These are phyloP conservation scores for Hevea brasiliensis DNA, from an alignment of 345 rosid genomes.

Conservation along the genomic window DNA sequence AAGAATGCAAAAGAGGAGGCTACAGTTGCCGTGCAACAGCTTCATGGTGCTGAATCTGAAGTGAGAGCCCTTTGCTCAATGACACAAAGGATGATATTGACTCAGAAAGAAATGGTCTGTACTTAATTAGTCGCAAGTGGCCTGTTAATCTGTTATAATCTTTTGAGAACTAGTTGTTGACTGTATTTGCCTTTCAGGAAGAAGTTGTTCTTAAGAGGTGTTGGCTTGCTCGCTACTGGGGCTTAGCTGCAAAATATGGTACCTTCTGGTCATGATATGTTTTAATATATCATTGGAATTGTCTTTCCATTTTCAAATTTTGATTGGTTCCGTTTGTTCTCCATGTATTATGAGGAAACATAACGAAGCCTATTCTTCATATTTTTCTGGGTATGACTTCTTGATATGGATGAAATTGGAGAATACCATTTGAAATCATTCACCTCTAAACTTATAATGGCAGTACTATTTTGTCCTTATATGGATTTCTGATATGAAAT, in stretches of 20 bases:
- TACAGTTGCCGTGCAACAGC: conserved; percentile 23
- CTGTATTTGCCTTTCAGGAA: conserved; percentile 61
- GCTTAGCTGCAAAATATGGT: conserved; percentile 89
- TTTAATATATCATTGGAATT: conserved; percentile 5
- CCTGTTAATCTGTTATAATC: not conserved
- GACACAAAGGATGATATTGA: conserved; percentile 40
- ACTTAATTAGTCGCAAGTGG: not conserved
- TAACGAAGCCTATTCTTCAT: not conserved
- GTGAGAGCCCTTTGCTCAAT: conserved; percentile 32
- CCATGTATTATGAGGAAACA: not conserved
- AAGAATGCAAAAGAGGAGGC: conserved; percentile 37
- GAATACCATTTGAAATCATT: not conserved
- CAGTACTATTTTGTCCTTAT: not conserved
- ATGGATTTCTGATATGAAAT: not conserved
- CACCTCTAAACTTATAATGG: not conserved
- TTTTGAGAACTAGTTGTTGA: conserved; percentile 14
- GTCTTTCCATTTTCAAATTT: not conserved
- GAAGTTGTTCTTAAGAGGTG: conserved; percentile 99
- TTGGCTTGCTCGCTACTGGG: conserved; percentile 99
- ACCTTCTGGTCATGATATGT: conserved; percentile 9
- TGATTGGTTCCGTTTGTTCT: conserved; percentile 6
- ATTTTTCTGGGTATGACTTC: no score
- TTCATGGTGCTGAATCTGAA: conserved; percentile 37
- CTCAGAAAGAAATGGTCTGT: conserved; percentile 39
- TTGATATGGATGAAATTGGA: not conserved